These are phyloP conservation scores for Spirogloea muscicola DNA, from an alignment of 139 green algal genomes.

Conservation along the genomic window DNA sequence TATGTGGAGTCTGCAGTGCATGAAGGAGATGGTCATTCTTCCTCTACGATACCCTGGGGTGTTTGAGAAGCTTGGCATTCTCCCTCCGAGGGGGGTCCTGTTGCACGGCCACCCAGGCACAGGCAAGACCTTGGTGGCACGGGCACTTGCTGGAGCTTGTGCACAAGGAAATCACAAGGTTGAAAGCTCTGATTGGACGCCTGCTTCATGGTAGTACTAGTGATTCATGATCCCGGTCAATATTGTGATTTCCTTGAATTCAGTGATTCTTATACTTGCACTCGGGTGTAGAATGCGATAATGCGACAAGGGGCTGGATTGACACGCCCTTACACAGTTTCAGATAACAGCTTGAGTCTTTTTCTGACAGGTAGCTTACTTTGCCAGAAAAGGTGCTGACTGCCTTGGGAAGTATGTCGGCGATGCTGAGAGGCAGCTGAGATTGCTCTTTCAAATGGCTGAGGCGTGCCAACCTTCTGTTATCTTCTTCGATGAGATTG, in stretches of 20 bases:
- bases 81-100: slow-evolving; percentile 60
- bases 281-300: no score
- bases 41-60: slow-evolving; percentile 77
- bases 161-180: background rate
- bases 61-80: slow-evolving; percentile 60
- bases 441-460: slow-evolving; percentile 61
- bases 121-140: slow-evolving; percentile 30
- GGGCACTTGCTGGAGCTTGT: slow-evolving; percentile 41
- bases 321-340: no score
- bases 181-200: no score
- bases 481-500: slow-evolving; percentile 89
- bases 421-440: slow-evolving; percentile 79
- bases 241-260: no score
- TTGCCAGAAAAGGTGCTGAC: slow-evolving; percentile 78
- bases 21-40: slow-evolving; percentile 62
- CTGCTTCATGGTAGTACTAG: no score
- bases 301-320: no score
- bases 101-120: slow-evolving; percentile 52
- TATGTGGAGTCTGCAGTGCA: no score
- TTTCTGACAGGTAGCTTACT: slow-evolving; percentile 84
- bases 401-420: slow-evolving; percentile 84
- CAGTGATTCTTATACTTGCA: no score
- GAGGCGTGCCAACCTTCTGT: slow-evolving; percentile 61
- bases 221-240: no score
- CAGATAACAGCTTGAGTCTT: no score